These are phyloP conservation scores for Macrotyloma uniflorum DNA, from an alignment of 306 rosid species.

Conservation along the genomic window DNA sequence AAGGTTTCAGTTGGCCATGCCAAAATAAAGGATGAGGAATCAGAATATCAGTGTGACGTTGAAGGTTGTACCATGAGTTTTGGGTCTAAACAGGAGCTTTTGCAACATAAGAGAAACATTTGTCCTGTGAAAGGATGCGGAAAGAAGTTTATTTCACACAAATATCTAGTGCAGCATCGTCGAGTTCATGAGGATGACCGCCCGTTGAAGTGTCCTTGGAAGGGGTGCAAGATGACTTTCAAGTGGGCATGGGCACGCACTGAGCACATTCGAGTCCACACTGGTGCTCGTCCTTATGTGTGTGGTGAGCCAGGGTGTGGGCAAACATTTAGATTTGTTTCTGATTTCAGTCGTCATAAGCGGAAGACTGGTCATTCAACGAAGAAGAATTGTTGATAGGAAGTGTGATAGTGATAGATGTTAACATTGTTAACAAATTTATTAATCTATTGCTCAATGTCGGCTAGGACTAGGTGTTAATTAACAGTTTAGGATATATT, in stretches of 20 bases:
- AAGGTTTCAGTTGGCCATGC: constrained; percentile 54
- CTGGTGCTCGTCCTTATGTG: constrained; percentile 90
- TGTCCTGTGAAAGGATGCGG: constrained; percentile 98
- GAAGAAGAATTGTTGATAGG: constrained; percentile 64
- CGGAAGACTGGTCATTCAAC: constrained; percentile 94
- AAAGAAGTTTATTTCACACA: constrained; percentile 94
- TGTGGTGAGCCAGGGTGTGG: constrained; percentile 72
- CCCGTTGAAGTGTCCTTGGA: constrained; percentile 96
- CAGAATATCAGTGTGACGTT: constrained; percentile 73
- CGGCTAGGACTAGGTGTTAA: constrained; percentile 67
- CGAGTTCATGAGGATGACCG: constrained; percentile 95
- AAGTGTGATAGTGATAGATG: constrained; percentile 39
- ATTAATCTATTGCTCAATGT: constrained; percentile 60
- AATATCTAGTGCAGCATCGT: constrained; percentile 96
- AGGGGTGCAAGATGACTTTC: constrained; percentile 99
- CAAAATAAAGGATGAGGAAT: constrained; percentile 59
- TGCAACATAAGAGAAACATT: constrained; percentile 73
- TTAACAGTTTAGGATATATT: constrained; percentile 59
- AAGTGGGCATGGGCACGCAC: constrained; percentile 99
- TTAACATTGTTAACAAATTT: constrained; percentile 45
- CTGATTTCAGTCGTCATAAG: constrained; percentile 98
- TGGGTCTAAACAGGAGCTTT: constrained; percentile 71
- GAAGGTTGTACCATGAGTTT: constrained; percentile 96
- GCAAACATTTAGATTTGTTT: constrained; percentile 97
- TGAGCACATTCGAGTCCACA: constrained; percentile 95